A percentile compares a stretch with the other conserved stretches of the same genome.
phyloP scores from a whole-genome alignment of 495 filamentous ascomycete species.

The Hypomontagnella submonticulosa region DNA sequence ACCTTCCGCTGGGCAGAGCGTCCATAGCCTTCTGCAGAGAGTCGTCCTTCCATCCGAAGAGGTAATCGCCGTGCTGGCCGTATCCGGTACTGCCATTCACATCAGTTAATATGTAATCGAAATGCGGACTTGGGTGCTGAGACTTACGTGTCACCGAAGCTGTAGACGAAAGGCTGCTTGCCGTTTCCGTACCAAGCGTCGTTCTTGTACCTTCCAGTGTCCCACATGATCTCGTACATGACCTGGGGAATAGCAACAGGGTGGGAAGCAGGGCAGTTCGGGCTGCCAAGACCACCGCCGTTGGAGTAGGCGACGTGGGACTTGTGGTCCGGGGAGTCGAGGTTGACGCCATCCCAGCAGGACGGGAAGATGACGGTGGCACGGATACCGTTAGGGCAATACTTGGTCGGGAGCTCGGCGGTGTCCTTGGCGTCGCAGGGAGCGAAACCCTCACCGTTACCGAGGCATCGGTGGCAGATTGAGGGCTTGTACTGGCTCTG shows the following conservation, averaged over 20 bases:
- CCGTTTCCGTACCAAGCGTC: slow-evolving; percentile 50
- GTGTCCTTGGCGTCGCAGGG: slow-evolving; percentile 65
- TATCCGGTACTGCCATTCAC: slow-evolving; percentile 45
- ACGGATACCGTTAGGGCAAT: slow-evolving; percentile 53
- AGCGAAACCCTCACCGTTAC: slow-evolving; percentile 69
- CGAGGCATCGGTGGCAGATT: slow-evolving; percentile 70
- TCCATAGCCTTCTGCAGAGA: slow-evolving; percentile 56
- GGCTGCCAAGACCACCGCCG: slow-evolving; percentile 58
- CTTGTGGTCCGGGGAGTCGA: slow-evolving; percentile 68
- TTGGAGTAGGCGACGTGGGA: slow-evolving; percentile 73
- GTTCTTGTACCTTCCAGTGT: slow-evolving; percentile 47
- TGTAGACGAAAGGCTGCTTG: slow-evolving; percentile 56
- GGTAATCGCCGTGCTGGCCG: slow-evolving; percentile 56
- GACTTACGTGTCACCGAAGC: slow-evolving; percentile 51
- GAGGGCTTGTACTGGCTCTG: slow-evolving; percentile 56
- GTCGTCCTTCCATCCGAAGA: slow-evolving; percentile 58
- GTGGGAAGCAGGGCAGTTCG: slow-evolving; percentile 54
- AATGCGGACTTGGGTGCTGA: slow-evolving; percentile 11
- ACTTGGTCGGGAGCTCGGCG: slow-evolving; percentile 39
- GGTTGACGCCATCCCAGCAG: slow-evolving; percentile 78
- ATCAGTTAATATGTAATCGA: slow-evolving; percentile 15
- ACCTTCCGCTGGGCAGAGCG: slow-evolving; percentile 42
- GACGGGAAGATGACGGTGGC: slow-evolving; percentile 73
- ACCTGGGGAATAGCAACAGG: slow-evolving; percentile 57
- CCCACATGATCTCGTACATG: slow-evolving; percentile 57